Percentiles rank a stretch among this genome's conserved stretches.
These are phyloP conservation scores for Lathyrus oleraceus DNA, from an alignment of 306 rosid genomes.

Conservation along the genomic window DNA sequence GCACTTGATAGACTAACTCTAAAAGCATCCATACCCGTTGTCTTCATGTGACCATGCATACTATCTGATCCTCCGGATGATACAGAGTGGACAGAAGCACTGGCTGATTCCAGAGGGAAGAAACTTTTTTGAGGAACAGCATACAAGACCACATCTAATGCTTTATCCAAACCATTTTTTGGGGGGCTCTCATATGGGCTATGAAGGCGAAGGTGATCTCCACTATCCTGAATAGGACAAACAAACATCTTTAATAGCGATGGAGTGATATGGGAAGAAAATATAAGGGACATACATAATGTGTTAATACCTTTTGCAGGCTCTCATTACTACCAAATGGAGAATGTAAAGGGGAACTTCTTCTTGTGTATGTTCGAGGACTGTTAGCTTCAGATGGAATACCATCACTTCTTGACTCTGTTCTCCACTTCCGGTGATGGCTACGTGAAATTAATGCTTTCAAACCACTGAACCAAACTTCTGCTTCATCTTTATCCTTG, in stretches of 20 bases:
- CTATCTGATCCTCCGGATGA: constrained; percentile 99
- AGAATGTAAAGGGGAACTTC: constrained; percentile 93
- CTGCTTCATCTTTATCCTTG: constrained; percentile 99
- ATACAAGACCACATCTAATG: constrained; percentile 76
- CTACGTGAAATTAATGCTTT: constrained; percentile 90
- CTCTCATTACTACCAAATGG: constrained; percentile 97
- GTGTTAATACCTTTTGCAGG: constrained; percentile 72
- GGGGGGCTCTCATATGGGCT: constrained; percentile 98
- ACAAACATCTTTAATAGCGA: constrained; percentile 33
- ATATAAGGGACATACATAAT: constrained; percentile 15
- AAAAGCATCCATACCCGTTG: constrained; percentile 91
- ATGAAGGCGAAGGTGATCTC: constrained; percentile 88
- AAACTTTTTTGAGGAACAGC: constrained; percentile 87
- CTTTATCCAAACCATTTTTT: constrained; percentile 87
- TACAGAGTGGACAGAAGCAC: constrained; percentile 88
- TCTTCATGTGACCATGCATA: constrained; percentile 87
- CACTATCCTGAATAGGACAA: constrained; percentile 67
- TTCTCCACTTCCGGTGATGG: constrained; percentile 92
- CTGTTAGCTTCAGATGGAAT: constrained; percentile 94
- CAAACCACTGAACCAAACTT: constrained; percentile 98
- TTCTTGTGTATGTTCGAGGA: constrained; percentile 91
- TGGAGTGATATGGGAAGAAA: constrained; percentile 17
- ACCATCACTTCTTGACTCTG: constrained; percentile 98
- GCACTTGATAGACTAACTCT: constrained; percentile 98
- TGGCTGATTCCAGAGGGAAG: constrained; percentile 92